Evolutionary conservation across 2,329 filamentous ascomycete species (phyloP).

Genomic region (Scedosporium apiospermum): DNA sequence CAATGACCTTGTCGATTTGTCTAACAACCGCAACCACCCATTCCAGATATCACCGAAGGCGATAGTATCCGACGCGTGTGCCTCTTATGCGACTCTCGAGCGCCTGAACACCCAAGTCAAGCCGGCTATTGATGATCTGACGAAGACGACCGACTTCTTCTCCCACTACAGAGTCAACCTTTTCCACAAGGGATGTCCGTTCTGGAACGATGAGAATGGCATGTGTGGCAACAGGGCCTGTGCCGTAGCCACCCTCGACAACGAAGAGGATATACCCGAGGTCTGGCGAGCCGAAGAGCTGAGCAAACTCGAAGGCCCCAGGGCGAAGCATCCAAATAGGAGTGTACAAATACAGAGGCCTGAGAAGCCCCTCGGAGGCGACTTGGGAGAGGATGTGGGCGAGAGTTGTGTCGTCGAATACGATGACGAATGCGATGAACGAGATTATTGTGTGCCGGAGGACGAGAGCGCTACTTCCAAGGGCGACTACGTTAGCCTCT

Average conservation of each 20-base stretch:
- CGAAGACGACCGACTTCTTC: slow-evolving; percentile 89
- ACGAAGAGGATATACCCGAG: slow-evolving; percentile 84
- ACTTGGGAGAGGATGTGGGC: slow-evolving; percentile 75
- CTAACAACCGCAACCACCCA: slow-evolving; percentile 25
- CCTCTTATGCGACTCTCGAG: slow-evolving; percentile 86
- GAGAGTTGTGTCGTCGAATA: slow-evolving; percentile 97
- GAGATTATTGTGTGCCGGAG: slow-evolving; percentile 93
- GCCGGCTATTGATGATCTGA: slow-evolving; percentile 71
- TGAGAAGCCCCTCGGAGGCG: slow-evolving; percentile 67
- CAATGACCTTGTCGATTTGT: slow-evolving; percentile 10
- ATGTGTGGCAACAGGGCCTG: slow-evolving; percentile 97
- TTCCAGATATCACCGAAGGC: slow-evolving; percentile 74
- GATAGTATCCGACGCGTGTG: slow-evolving; percentile 89
- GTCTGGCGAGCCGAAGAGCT: slow-evolving; percentile 90
- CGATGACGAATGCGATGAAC: slow-evolving; percentile 91
- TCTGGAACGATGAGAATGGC: slow-evolving; percentile 87
- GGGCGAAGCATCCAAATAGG: slow-evolving; percentile 78
- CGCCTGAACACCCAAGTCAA: slow-evolving; percentile 67
- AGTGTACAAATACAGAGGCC: slow-evolving; percentile 62
- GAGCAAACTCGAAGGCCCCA: slow-evolving; percentile 83
- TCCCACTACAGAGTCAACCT: slow-evolving; percentile 94
- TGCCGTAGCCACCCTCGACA: slow-evolving; percentile 88
- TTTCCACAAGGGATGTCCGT: slow-evolving; percentile 89
- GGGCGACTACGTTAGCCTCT: slow-evolving; percentile 56
- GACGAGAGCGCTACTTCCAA: slow-evolving; percentile 80